Evolutionary conservation across 2,329 filamentous ascomycete genomes (phyloP), one percentile per base, ranked within the genome.

Genomic region (Cercospora brassicicola): DNA sequence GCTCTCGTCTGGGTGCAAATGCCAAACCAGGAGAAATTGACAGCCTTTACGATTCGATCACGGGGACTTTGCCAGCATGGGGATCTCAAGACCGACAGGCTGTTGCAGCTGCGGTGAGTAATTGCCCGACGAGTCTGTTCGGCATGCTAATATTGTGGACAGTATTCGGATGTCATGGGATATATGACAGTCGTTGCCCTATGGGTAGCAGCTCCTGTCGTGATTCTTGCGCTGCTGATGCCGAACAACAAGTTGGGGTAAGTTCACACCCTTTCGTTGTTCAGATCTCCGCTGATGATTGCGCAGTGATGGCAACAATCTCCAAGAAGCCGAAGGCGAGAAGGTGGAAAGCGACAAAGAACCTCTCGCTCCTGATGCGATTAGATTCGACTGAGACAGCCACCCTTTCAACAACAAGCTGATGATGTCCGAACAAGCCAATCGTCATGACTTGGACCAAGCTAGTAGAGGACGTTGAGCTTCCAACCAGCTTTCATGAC

Each of bases 11-110:
- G 5, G 81, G 81, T 8, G 61, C 72, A 0, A 66, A 65, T 3
- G 78, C 78, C 1, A 73, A 74, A 2, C 66, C 76, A 11, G 69
- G 72, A 0, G 67, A 78, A 9, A 78, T 85, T 26, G 72, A 82
- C 23, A 68, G 67, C 1, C 72, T 85, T 28, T 84, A 78, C 67
- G 80, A 84, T 69, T 84, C 82, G 0, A 85, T 85, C 62, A 82
- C 80, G 0, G 79, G 77, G 0, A 75, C 74, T 3, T 67, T 82
- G 2, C 82, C 83, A 0, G 74, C 66, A 2, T 82, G 80, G 79
- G 83, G 81, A 0, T 78, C 80, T 0, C 55, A 75, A 3, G 77
- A 84, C 56, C 73, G 82, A 20, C 76, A 68, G 6, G 82, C 83
- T 1, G 76, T 85, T n/a, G 79, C 82, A 69, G 66, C 62, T 30